Percentiles rank a stretch among this genome's conserved stretches.
Conservation (phyloP, 139 green algal species). For the Chlorella vulgaris region DNA sequence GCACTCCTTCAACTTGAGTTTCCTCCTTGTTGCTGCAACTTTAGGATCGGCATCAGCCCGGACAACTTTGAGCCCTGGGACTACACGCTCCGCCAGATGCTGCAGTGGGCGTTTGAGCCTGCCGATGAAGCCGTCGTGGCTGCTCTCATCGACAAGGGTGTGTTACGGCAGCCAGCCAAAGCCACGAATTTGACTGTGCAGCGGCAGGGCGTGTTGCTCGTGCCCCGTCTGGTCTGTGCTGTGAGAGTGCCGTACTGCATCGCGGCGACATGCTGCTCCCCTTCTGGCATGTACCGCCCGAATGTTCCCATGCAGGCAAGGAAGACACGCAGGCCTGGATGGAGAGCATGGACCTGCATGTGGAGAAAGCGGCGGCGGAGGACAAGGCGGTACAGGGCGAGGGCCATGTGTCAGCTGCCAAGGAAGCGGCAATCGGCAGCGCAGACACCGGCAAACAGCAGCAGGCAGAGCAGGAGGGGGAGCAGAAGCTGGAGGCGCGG, state of each 20-base stretch:
- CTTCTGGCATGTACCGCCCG: not conserved
- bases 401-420: not conserved
- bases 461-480: not conserved
- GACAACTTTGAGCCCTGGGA: constrained; percentile 54
- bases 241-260: not conserved
- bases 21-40: not conserved
- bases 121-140: constrained; percentile 50
- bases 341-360: not conserved
- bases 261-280: not conserved
- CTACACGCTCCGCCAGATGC: constrained; percentile 59
- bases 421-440: not conserved
- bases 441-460: not conserved
- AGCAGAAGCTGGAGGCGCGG: constrained; percentile 10
- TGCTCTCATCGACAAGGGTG: constrained; percentile 38
- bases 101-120: constrained; percentile 67
- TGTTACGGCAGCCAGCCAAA: no score
- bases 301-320: constrained; percentile 34
- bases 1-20: no score
- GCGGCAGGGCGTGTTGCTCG: no score
- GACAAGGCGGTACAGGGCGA: not conserved
- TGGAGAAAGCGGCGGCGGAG: not conserved
- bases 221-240: no score
- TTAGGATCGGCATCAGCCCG: constrained; percentile 53
- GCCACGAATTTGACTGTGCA: no score
- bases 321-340: constrained; percentile 53